Conservation (phyloP, 345 rosid species). For the Dovyalis caffra region DNA sequence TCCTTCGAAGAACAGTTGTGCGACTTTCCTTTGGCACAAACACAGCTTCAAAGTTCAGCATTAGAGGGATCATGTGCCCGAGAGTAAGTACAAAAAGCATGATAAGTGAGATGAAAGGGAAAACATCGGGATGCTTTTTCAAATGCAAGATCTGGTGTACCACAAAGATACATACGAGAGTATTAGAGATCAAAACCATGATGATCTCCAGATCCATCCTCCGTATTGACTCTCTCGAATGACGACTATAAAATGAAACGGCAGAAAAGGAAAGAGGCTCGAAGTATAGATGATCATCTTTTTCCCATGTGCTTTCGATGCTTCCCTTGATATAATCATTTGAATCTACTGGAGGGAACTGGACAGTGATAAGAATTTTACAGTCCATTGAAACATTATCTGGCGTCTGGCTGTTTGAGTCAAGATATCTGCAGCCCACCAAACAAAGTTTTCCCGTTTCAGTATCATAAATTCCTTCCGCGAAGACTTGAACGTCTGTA, state of each 20-base stretch:
- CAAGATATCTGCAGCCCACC: conserved; percentile 21
- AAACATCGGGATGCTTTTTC: conserved; percentile 15
- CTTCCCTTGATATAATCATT: conserved; percentile 11
- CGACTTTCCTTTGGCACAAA: conserved; percentile 1
- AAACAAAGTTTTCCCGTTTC: conserved; percentile 30
- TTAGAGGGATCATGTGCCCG: conserved; percentile 23
- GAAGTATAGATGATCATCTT: conserved; percentile 1
- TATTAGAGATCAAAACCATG: conserved; percentile 19
- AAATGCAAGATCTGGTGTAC: conserved; percentile 22
- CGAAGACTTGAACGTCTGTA: conserved; percentile 6
- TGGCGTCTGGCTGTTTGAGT: background rate
- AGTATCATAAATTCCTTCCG: conserved; percentile 34
- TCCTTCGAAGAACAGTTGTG: background rate
- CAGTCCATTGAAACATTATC: conserved; percentile 12
- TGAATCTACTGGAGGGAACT: conserved; percentile 23
- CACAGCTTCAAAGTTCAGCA: conserved; percentile 31
- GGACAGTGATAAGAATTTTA: conserved; percentile 13
- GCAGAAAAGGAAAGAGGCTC: conserved; percentile 11
- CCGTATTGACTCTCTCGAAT: conserved; percentile 2
- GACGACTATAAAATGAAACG: background rate
- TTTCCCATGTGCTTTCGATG: conserved; percentile 1
- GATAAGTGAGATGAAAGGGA: conserved; percentile 20
- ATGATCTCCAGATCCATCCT: conserved; percentile 29
- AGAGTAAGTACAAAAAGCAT: conserved; percentile 24
- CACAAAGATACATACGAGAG: conserved; percentile 19